These are phyloP conservation scores for Diaporthe helianthi DNA, from an alignment of 2,329 filamentous ascomycete genomes.

Conservation along the genomic window DNA sequence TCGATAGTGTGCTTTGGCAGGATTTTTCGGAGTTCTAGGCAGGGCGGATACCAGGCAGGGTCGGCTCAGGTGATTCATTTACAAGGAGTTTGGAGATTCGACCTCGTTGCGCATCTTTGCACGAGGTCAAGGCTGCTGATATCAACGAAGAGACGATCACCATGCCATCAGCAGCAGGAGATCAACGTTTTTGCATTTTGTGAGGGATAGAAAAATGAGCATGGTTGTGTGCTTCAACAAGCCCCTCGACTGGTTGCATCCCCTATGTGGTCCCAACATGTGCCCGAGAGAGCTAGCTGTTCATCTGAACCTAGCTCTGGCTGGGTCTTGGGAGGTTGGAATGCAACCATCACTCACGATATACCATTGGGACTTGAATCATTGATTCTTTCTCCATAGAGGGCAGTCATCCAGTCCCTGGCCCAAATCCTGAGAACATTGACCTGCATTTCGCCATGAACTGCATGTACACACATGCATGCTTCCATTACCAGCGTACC, in stretches of 20 bases:
- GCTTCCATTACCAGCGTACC: no score
- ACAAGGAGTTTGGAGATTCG: conserved; percentile 31
- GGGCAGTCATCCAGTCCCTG: neutral
- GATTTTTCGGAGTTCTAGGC: conserved; percentile 31
- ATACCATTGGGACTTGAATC: neutral
- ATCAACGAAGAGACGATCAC: conserved; percentile 14
- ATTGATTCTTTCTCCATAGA: neutral
- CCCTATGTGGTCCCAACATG: neutral
- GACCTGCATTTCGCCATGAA: neutral
- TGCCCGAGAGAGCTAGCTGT: neutral
- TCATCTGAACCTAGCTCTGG: neutral
- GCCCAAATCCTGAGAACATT: neutral
- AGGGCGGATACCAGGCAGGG: conserved; percentile 29
- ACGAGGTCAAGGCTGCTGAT: neutral
- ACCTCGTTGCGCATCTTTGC: conserved; percentile 25
- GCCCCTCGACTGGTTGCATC: neutral
- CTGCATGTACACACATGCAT: neutral
- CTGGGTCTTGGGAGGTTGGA: neutral
- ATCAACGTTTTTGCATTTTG: neutral
- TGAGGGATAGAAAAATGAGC: neutral
- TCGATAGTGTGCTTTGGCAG: conserved; percentile 25
- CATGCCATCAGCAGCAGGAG: neutral
- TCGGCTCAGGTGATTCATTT: conserved; percentile 28
- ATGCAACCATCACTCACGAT: neutral
- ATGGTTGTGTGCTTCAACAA: neutral